A percentile compares a stretch with the other conserved stretches of the same genome.
These are phyloP conservation scores for Acmispon strigosus DNA, from an alignment of 306 rosid genomes.

Conservation along the genomic window DNA sequence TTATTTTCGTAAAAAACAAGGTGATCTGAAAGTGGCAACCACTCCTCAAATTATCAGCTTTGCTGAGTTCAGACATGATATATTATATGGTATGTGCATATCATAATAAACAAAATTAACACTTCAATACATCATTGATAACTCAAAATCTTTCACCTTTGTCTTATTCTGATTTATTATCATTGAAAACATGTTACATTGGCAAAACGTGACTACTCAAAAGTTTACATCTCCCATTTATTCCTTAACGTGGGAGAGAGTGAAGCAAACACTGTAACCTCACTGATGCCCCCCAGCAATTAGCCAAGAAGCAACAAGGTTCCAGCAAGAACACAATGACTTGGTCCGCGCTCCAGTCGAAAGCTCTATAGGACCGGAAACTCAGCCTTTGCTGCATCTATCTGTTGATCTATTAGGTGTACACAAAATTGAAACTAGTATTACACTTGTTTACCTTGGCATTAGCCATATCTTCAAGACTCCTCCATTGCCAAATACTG, in stretches of 20 bases:
- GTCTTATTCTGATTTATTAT: conserved; percentile 26
- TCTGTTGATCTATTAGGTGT: conserved; percentile 24
- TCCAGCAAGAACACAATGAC: conserved; percentile 16
- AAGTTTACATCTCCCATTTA: conserved; percentile 35
- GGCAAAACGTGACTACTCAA: conserved; percentile 16
- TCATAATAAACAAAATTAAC: not conserved
- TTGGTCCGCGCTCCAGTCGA: conserved; percentile 20
- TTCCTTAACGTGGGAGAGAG: conserved; percentile 30
- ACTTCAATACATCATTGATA: not conserved
- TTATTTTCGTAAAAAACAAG: too few species aligned
- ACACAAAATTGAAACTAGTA: conserved; percentile 24
- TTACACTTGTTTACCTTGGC: conserved; percentile 26
- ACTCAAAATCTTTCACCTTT: not conserved
- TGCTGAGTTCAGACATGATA: too few species aligned
- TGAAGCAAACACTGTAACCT: conserved; percentile 15
- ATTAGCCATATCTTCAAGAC: conserved; percentile 30
- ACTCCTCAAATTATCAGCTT: too few species aligned
- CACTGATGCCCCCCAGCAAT: conserved; percentile 11
- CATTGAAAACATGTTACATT: conserved; percentile 21
- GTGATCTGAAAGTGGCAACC: too few species aligned
- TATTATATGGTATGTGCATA: not conserved
- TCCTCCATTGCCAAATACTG: conserved; percentile 60
- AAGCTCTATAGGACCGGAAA: conserved; percentile 26
- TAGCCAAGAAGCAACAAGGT: conserved; percentile 16
- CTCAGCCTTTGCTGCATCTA: conserved; percentile 29